Conservation (phyloP, 768 basidiomycete species). For the Leccinum arenicola region DNA sequence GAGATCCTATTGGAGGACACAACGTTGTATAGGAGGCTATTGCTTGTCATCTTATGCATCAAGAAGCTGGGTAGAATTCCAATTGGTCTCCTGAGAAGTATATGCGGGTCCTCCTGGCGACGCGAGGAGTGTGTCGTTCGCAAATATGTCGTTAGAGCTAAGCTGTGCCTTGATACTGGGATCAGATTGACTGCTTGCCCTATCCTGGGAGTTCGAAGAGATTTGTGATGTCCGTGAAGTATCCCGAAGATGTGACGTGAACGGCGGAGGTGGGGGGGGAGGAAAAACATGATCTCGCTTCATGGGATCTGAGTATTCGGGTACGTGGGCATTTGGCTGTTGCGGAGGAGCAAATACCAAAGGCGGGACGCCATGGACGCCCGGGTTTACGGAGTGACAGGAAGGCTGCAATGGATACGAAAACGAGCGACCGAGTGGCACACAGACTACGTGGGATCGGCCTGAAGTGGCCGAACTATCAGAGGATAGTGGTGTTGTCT, state of each 20-base stretch:
- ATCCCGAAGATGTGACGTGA: neutral
- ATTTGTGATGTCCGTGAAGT: neutral
- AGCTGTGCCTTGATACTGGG: conserved; percentile 6
- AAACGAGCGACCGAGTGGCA: neutral
- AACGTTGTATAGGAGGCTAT: neutral
- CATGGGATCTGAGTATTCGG: conserved; percentile 1
- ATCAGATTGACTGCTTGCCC: neutral
- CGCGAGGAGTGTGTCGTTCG: conserved; percentile 4
- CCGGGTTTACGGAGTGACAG: neutral
- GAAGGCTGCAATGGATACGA: neutral
- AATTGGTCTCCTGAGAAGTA: conserved; percentile 3
- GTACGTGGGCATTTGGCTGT: neutral
- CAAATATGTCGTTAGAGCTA: conserved; percentile 12
- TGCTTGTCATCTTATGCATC: neutral
- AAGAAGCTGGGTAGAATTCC: neutral
- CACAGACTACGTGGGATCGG: neutral
- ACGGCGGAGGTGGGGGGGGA: neutral
- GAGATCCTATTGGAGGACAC: neutral
- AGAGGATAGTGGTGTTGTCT: neutral
- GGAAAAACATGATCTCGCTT: neutral
- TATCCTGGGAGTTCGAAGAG: conserved; percentile 4
- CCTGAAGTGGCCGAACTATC: conserved; percentile 1
- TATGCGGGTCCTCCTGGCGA: conserved; percentile 1
- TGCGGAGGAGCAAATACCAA: neutral
- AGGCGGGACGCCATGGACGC: neutral